A percentile compares a stretch with the other conserved stretches of the same genome.
Conservation (phyloP, 73 alveolate species). For the Symbiodinium pilosum region DNA sequence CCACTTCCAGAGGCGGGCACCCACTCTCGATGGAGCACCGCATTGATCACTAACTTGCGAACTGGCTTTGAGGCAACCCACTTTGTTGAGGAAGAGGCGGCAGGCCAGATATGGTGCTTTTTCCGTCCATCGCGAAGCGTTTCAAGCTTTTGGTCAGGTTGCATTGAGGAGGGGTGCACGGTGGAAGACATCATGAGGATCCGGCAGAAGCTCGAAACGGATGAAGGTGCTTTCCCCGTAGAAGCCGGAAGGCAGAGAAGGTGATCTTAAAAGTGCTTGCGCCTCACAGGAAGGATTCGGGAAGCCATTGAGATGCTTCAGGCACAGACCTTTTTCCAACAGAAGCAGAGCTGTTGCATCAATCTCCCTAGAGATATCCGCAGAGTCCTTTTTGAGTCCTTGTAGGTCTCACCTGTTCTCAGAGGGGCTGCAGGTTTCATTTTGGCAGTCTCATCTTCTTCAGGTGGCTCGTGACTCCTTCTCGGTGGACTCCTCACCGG, state of each 20-base stretch:
- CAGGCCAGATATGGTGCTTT: slow-evolving; percentile 4
- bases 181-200: slow-evolving; percentile 66
- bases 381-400: no score
- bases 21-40: no score
- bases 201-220: slow-evolving; percentile 29
- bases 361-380: no score
- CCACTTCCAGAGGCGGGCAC: background rate
- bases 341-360: no score
- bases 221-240: slow-evolving; percentile 15
- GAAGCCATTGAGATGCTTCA: slow-evolving; percentile 63
- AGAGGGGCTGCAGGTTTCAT: background rate
- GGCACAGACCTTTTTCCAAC: background rate
- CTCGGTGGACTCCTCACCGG: slow-evolving; percentile 57
- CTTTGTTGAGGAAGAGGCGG: slow-evolving; percentile 79
- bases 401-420: slow-evolving; percentile 2
- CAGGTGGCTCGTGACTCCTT: slow-evolving; percentile 55
- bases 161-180: slow-evolving; percentile 87
- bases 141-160: no score
- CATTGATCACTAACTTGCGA: background rate
- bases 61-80: slow-evolving; percentile 32
- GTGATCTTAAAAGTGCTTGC: background rate
- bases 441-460: background rate
- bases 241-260: background rate
- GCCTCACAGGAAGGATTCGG: slow-evolving; percentile 23
- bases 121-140: background rate